Base-by-base conservation (phyloP, 2,329 filamentous ascomycete genomes). In the Penicillium sp. region DNA sequence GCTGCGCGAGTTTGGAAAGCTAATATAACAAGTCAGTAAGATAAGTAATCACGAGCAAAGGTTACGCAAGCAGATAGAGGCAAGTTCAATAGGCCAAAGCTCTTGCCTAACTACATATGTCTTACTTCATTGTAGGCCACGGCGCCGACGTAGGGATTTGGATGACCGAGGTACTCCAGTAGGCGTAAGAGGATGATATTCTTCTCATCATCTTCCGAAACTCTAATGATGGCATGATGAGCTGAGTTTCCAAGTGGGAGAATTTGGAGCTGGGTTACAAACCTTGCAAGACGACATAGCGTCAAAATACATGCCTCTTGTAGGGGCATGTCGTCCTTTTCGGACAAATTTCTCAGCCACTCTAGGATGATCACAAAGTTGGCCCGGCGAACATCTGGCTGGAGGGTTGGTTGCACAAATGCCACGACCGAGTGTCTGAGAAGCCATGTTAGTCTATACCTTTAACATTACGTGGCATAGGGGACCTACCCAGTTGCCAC, bases 271-370 rank as follows among this genome's bases (percentile, higher is more conserved):
- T 10, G 16, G 55, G 16, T 48, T 30, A 72, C 80, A 68, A 79
- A 88, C 84, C 85, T 84, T 62, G 92, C 94, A 52, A 97, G 82
- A 71, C 92, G 89, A n/a, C 90, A 90, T 85, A 94, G 93, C 14
- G 91, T 90, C 77, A 95, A 81, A 59, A 98, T 89, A 65, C 91
- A 89, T 19, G 92, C 93, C 76, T 98, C 94, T 54, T 93, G 89
- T 48, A 93, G 79, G 61, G 87, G 83, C 5, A 87, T 77, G 7
- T 86, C 81, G 57, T 87, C 85, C 59, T 88, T 88, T 51, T 91
- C 88, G 0, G 90, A 91, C 11, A 96, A 81, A 4, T 82, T 85
- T 64, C 88, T 89, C 10, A 98, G 80, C 68, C 91, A 85, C 33
- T 89, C 85, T 6, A 97, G 81, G 1, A 86, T 85, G 59, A 87